Evolutionary conservation across 768 basidiomycete species (phyloP), one percentile per base, ranked within the genome.

Genomic region (Cystobasidium onofrii): DNA sequence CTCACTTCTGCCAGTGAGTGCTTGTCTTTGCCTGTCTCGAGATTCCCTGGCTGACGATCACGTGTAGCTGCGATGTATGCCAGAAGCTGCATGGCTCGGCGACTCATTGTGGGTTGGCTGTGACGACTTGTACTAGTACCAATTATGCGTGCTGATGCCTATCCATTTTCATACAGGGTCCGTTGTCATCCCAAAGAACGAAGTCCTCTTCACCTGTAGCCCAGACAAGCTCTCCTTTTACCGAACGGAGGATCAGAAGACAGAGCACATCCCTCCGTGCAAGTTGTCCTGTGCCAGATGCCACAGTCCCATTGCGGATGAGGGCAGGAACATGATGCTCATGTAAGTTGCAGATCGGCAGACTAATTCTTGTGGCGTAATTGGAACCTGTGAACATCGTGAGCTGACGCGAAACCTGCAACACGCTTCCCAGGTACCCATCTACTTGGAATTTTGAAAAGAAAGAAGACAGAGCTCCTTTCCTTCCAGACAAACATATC

Each of bases 271-370:
- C 27, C 61, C 61, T 29, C 71, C 71, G 3, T 39, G 34, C 71
- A 73, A 73, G 61, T 2, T 73, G 1, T 52, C 71, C 29, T 73
- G 71, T 52, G 61, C 39, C 31, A 23, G 71, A n/a, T 73, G 71
- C 60, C 57, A 73, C 41, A 44, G 33, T 27, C 71, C 71, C 7
- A 64, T 73, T 34, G 39, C 41, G 25, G 71, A 73, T 25, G 71
- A 73, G 44, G 71, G 71, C 39, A 39, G 71, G 23, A 73, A 73
- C 71, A 73, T 63, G 71, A 64, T 79, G 62, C 76, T 71, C 2
- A 71, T 71, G 69, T 71, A 20, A 20, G 55, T 60, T 23, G 15
- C 39, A 39, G 39, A 25, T 25, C 34, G 20, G 3, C 46, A 3
- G 20, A 15, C 33, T 52, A 44, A n/a, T n/a, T n/a, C 27, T 29